These are phyloP conservation scores for Carex parvula DNA, from an alignment of 176 grass and related monocot species.

Conservation along the genomic window DNA sequence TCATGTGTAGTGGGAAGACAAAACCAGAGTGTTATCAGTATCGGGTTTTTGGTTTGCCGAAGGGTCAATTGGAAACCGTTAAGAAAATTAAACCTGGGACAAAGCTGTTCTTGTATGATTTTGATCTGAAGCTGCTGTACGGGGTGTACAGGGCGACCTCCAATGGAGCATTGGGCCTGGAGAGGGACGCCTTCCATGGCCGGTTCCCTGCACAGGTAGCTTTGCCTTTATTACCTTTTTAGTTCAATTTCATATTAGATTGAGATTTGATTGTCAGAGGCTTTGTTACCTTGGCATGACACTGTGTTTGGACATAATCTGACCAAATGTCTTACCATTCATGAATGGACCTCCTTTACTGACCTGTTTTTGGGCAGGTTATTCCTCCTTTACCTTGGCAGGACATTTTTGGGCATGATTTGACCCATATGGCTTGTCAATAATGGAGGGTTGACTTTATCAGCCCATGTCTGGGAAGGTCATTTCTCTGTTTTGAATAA, in stretches of 20 bases:
- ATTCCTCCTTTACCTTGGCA: background rate
- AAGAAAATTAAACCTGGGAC: slow-evolving; percentile 59
- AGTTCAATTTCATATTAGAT: background rate
- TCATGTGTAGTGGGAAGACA: slow-evolving; percentile 62
- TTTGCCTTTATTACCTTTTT: slow-evolving; percentile 11
- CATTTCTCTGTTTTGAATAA: background rate
- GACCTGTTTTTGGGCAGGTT: background rate
- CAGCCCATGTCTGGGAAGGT: background rate
- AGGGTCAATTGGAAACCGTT: slow-evolving; percentile 42
- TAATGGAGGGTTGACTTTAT: background rate
- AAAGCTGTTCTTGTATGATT: slow-evolving; percentile 85
- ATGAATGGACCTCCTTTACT: background rate
- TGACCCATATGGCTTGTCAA: background rate
- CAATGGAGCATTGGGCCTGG: slow-evolving; percentile 46
- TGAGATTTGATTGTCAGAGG: background rate
- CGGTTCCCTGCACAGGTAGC: slow-evolving; percentile 69
- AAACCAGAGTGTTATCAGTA: slow-evolving; percentile 70
- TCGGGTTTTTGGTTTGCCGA: slow-evolving; percentile 58
- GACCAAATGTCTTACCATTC: background rate
- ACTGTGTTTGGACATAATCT: background rate
- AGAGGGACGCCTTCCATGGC: slow-evolving; percentile 51
- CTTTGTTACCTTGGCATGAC: background rate
- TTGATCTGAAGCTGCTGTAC: slow-evolving; percentile 54
- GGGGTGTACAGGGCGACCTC: slow-evolving; percentile 62
- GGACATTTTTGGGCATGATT: background rate